Conservation (phyloP, 129 eudicot species). For the Deinandra increscens region DNA sequence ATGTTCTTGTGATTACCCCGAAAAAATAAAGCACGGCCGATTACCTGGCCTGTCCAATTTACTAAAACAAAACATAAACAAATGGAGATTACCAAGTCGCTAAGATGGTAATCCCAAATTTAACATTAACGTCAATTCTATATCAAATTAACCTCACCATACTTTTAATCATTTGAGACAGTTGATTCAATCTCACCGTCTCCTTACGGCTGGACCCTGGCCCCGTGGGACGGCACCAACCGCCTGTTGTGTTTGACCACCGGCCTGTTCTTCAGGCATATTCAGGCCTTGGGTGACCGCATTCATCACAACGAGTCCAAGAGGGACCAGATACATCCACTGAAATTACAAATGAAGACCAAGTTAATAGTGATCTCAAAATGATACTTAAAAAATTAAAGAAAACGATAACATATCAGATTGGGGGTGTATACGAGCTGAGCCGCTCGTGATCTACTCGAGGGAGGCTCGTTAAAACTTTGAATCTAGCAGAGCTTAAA, state of each 20-base stretch:
- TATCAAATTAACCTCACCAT: slow-evolving; percentile 3
- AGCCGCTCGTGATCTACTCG: background rate
- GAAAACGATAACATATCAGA: background rate
- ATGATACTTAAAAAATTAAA: background rate
- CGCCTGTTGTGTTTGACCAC: slow-evolving; percentile 56
- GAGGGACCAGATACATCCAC: slow-evolving; percentile 98
- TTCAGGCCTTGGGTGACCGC: slow-evolving; percentile 94
- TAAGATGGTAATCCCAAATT: background rate
- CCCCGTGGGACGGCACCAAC: slow-evolving; percentile 53
- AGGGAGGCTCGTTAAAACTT: background rate
- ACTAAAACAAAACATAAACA: background rate
- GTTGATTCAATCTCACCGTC: slow-evolving; percentile 49
- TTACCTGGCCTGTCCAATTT: background rate
- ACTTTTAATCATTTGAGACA: slow-evolving; percentile 6
- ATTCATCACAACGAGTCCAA: slow-evolving; percentile 90
- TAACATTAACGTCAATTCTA: background rate
- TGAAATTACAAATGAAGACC: slow-evolving; percentile 28
- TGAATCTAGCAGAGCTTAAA: background rate
- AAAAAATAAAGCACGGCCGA: background rate
- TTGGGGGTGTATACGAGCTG: background rate
- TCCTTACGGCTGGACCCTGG: slow-evolving; percentile 61
- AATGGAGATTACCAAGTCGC: background rate
- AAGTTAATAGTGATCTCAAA: background rate
- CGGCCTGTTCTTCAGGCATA: slow-evolving; percentile 83
- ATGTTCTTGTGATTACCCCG: no score